phyloP scores from a whole-genome alignment of 345 rosid species.

The Brassica carinata region DNA sequence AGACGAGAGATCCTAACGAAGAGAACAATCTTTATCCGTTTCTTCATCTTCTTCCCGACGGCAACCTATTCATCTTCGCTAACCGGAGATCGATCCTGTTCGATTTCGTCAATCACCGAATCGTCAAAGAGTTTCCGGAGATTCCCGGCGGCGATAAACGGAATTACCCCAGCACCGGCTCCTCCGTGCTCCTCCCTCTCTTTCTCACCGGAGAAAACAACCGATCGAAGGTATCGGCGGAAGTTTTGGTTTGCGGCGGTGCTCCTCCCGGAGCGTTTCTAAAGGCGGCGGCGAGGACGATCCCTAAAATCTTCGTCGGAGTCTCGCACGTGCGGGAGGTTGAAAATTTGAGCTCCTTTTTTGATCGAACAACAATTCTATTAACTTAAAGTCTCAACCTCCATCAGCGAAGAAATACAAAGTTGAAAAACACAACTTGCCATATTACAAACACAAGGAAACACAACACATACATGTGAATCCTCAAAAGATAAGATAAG shows the following conservation, averaged over 20 bases:
- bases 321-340: slow-evolving; percentile 74
- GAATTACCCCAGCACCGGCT: slow-evolving; percentile 81
- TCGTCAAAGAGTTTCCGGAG: slow-evolving; percentile 59
- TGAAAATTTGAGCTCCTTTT: no score
- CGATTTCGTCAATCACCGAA: slow-evolving; percentile 48
- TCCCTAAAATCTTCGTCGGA: slow-evolving; percentile 43
- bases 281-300: slow-evolving; percentile 44
- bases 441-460: no score
- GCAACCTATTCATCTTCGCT: slow-evolving; percentile 78
- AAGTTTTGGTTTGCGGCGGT: slow-evolving; percentile 84
- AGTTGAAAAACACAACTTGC: no score
- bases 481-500: no score
- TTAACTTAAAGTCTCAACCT: no score
- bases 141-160: slow-evolving; percentile 65
- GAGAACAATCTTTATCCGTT: slow-evolving; percentile 91
- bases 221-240: slow-evolving; percentile 41
- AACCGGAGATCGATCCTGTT: slow-evolving; percentile 64
- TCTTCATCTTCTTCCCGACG: slow-evolving; percentile 71
- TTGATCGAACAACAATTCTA: no score
- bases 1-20: slow-evolving; percentile 61
- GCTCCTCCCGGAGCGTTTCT: slow-evolving; percentile 59
- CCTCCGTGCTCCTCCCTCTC: slow-evolving; percentile 79
- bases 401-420: no score
- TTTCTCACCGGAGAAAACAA: slow-evolving; percentile 25
- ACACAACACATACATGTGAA: no score